Percentiles rank a stretch among this genome's conserved stretches.
Evolutionary conservation across 768 basidiomycete species (phyloP).

Genomic region (Boletus rubescentipes): DNA sequence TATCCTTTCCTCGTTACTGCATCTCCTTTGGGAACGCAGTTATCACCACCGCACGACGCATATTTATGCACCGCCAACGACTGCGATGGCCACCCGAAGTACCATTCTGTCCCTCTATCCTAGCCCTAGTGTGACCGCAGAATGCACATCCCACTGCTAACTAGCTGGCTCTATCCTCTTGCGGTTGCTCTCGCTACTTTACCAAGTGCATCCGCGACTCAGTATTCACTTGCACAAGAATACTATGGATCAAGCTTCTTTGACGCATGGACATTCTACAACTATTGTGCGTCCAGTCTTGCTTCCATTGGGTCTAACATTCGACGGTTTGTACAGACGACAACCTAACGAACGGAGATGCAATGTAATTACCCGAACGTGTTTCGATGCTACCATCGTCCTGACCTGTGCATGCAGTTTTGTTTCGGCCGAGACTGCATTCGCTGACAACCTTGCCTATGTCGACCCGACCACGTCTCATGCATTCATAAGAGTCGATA

Average conservation of each 20-base stretch:
- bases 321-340: conserved; percentile 43
- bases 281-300: conserved; percentile 43
- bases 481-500: conserved; percentile 78
- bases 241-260: conserved; percentile 66
- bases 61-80: conserved; percentile 10
- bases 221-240: conserved; percentile 53
- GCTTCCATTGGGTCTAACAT: neutral
- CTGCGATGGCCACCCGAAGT: neutral
- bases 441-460: conserved; percentile 53
- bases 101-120: neutral
- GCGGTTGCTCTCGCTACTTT: conserved; percentile 6
- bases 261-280: conserved; percentile 65
- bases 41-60: neutral
- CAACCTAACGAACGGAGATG: conserved; percentile 69
- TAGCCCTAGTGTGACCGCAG: neutral
- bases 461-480: conserved; percentile 63
- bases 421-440: conserved; percentile 43
- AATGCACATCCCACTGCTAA: conserved; percentile 7
- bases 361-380: conserved; percentile 36
- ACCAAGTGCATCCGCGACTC: conserved; percentile 25
- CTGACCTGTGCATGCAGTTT: conserved; percentile 41
- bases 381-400: neutral
- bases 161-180: conserved; percentile 6
- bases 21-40: neutral
- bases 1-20: neutral